Percentiles rank a stretch among this genome's conserved stretches.
Evolutionary conservation across 23 red algal genomes (phyloP).

Genomic region (Gracilaria domingensis): DNA sequence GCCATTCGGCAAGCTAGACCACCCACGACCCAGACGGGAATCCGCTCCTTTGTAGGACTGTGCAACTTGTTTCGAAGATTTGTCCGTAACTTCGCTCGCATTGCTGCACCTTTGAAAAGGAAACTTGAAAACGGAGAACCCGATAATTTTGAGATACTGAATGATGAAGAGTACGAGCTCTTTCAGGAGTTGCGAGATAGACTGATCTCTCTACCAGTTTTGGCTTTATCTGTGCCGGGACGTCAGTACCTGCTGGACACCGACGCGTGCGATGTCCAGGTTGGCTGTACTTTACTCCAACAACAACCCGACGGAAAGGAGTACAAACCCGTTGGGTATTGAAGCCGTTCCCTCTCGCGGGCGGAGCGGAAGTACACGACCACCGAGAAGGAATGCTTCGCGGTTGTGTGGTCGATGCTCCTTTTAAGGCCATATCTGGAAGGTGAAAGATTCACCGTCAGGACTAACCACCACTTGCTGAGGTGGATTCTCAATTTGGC

Average conservation of each 20-base stretch:
- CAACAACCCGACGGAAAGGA: conserved; percentile 38
- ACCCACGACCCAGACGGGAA: conserved; percentile 45
- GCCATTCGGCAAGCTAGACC: conserved; percentile 5
- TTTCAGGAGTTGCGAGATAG: conserved; percentile 34
- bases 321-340: conserved; percentile 49
- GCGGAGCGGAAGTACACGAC: conserved; percentile 48
- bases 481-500: conserved; percentile 39
- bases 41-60: conserved; percentile 46
- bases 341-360: background rate
- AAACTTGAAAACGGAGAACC: conserved; percentile 44
- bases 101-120: conserved; percentile 46
- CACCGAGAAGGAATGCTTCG: conserved; percentile 44
- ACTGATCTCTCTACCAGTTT: conserved; percentile 15
- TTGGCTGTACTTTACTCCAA: conserved; percentile 40
- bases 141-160: conserved; percentile 10
- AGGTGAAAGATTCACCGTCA: conserved; percentile 23
- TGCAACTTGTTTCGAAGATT: conserved; percentile 58
- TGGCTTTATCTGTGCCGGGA: background rate
- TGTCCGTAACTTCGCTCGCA: conserved; percentile 59
- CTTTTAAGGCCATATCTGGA: conserved; percentile 51
- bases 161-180: conserved; percentile 36
- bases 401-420: conserved; percentile 51
- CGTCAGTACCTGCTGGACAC: conserved; percentile 51
- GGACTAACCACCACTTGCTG: conserved; percentile 50
- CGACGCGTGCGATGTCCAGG: conserved; percentile 38